Conservation (phyloP, 2,329 filamentous ascomycete species). For the Apiospora saccharicola region DNA sequence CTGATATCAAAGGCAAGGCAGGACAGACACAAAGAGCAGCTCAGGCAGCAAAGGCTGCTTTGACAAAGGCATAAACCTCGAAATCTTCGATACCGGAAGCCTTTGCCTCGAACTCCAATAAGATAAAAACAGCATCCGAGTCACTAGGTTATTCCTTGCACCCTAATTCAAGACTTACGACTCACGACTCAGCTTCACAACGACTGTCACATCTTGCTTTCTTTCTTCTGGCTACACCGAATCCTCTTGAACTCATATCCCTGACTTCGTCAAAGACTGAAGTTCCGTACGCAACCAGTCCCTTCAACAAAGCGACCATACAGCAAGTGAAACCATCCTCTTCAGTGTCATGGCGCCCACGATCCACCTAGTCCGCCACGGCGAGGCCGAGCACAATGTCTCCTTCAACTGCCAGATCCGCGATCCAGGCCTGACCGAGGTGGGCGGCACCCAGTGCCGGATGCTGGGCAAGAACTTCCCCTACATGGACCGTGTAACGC, state of each 20-base stretch:
- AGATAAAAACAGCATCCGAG: not conserved
- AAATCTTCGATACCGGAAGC: not conserved
- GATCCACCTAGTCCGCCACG: slow-evolving; percentile 73
- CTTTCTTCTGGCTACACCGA: not conserved
- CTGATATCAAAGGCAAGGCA: not conserved
- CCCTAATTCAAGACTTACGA: not conserved
- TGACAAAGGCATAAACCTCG: not conserved
- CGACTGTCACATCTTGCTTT: not conserved
- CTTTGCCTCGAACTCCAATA: not conserved
- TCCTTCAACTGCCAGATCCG: slow-evolving; percentile 67
- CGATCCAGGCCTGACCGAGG: slow-evolving; percentile 77
- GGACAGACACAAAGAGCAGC: not conserved
- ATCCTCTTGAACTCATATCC: not conserved
- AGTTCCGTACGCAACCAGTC: not conserved
- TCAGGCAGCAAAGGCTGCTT: not conserved
- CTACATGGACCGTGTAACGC: slow-evolving; percentile 64
- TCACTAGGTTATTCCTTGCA: not conserved
- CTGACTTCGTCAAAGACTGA: not conserved
- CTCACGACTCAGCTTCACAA: not conserved
- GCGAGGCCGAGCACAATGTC: slow-evolving; percentile 81
- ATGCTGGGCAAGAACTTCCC: slow-evolving; percentile 68
- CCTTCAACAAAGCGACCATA: not conserved
- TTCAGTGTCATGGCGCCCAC: slow-evolving; percentile 52
- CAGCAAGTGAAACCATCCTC: slow-evolving; percentile 23
- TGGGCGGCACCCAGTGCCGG: slow-evolving; percentile 76